Percentiles rank a stretch among this genome's conserved stretches.
Evolutionary conservation across 2,329 filamentous ascomycete species (phyloP).

Genomic region (Cordyceps sp.): DNA sequence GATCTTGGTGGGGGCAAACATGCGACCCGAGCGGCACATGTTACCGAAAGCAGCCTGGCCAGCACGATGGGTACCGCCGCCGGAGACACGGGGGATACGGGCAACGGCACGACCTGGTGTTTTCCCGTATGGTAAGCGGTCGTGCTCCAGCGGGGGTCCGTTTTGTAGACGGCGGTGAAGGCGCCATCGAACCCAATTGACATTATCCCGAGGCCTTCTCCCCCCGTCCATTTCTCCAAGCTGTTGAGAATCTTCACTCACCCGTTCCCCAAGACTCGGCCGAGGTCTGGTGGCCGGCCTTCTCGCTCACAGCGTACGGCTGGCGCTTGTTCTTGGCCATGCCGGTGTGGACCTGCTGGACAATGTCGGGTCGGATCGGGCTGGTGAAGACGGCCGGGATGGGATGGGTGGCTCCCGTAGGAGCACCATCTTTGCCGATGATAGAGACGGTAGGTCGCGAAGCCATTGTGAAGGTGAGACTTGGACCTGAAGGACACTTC

Average conservation of each 20-base stretch:
- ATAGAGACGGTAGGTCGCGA: conserved; percentile 96
- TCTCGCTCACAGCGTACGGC: conserved; percentile 98
- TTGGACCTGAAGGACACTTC: conserved; percentile 13
- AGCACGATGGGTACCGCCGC: conserved; percentile 99
- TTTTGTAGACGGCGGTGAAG: too few relatives aligned
- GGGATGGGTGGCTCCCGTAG: conserved; percentile 76
- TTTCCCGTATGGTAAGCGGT: neutral
- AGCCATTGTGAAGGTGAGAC: conserved; percentile 53
- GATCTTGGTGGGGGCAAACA: conserved; percentile 99
- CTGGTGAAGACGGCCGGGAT: conserved; percentile 94
- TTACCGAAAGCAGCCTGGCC: conserved; percentile 99
- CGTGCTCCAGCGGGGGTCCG: too few relatives aligned
- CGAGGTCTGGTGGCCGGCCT: conserved; percentile 99
- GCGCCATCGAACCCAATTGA: too few relatives aligned
- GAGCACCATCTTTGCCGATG: conserved; percentile 87
- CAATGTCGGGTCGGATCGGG: conserved; percentile 97
- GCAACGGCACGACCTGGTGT: conserved; percentile 87
- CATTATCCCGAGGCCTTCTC: too few relatives aligned
- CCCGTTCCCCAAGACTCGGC: conserved; percentile 99
- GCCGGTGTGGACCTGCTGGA: conserved; percentile 96
- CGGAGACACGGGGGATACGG: conserved; percentile 99
- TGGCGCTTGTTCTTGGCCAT: conserved; percentile 99
- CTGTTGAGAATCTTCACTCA: conserved; percentile 30
- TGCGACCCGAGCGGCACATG: conserved; percentile 99
- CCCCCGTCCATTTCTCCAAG: neutral